These are phyloP conservation scores for Cudoniella acicularis DNA, from an alignment of 495 filamentous ascomycete genomes.

Conservation along the genomic window DNA sequence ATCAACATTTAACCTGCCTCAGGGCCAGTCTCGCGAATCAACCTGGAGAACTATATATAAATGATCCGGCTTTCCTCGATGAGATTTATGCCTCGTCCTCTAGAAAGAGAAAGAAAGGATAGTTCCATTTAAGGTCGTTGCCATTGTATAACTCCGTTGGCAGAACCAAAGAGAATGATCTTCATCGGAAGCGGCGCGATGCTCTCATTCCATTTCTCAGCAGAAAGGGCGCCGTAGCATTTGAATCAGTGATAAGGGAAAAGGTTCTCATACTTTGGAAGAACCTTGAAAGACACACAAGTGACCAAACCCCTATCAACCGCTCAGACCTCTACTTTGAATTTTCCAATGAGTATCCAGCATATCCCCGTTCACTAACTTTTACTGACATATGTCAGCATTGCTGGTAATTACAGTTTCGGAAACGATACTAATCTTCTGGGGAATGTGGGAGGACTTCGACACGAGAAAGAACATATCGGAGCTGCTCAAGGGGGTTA, in stretches of 20 bases:
- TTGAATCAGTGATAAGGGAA: neutral
- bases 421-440: conserved; percentile 31
- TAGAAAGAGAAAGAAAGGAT: neutral
- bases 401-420: conserved; percentile 32
- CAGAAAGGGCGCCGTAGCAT: neutral
- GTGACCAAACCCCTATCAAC: conserved; percentile 30
- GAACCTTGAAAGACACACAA: conserved; percentile 19
- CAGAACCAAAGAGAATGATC: conserved; percentile 40
- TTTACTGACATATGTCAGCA: conserved; percentile 5
- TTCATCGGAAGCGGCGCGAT: conserved; percentile 34
- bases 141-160: conserved; percentile 28
- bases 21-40: neutral
- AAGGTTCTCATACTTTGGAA: neutral
- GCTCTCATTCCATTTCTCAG: conserved; percentile 13
- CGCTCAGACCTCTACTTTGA: conserved; percentile 36
- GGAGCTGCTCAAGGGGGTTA: conserved; percentile 31
- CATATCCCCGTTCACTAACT: too few species aligned
- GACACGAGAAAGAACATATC: conserved; percentile 31
- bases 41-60: conserved; percentile 37
- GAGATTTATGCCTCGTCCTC: neutral
- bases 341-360: neutral
- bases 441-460: conserved; percentile 29
- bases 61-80: conserved; percentile 41
- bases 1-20: neutral
- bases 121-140: neutral